Base-by-base conservation (phyloP, 176 grass and related monocot species). In the Eleusine coracana region DNA sequence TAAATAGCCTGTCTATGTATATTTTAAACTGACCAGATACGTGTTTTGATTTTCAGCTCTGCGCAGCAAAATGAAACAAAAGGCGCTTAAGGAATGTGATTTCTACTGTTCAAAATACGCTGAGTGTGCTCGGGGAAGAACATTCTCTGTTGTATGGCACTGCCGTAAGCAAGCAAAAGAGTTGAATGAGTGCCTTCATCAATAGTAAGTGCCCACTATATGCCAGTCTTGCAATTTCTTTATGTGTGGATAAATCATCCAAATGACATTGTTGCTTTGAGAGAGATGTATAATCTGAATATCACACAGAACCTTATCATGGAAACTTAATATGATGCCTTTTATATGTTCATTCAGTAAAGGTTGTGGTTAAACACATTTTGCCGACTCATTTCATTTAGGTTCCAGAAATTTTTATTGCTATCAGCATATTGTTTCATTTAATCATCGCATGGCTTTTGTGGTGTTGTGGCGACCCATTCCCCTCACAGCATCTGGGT, bases 171-270 rank as follows among this genome's bases (percentile, higher is more conserved):
- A 95, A 74, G 96, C 96, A 16, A 93, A 92, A 85, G 91, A 94
- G 67, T 88, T 99, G 89, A 96, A 99, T 69, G 77, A 89, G 70
- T 99, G 96, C 89, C 96, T 99, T 90, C 96, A 96, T 89, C 96
- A 96, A 74, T 93, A 88, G 93, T 96, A 92, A 83, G 91, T 90
- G 34, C 45, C 46, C 23, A 50, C 50, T 86, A 41, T 56, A 67
- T 82, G 41, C 10, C 36, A 41, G 48, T 37, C 7, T 70, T n/a
- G 8, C 56, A 28, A 73, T 77, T 56, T 75, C 15, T 21, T 58
- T 79, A 62, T 58, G 6, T 66, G 20, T 81, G 37, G 67, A 83
- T 11, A 83, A 48, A 21, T 63, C 36, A 63, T 85, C 56, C 72
- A 65, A 21, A 36, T 38, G 14, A 34, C 27, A 34, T 27, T 65